Base-by-base conservation (phyloP, 345 rosid genomes). In the Rubroshorea leprosula region DNA sequence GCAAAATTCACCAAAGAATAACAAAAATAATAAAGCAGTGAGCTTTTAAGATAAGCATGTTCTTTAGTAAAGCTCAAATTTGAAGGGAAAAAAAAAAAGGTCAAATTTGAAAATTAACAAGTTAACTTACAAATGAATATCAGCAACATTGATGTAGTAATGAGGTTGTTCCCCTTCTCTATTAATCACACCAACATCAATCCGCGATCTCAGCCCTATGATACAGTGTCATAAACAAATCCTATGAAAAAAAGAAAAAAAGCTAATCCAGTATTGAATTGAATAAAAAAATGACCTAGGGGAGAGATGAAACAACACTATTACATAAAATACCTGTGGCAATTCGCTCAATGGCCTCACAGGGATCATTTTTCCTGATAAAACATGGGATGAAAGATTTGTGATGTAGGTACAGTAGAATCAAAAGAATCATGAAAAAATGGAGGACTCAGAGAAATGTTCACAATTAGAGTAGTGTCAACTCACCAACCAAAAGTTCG, bases 401-500 rank as follows among this genome's bases (percentile, higher is more conserved):
- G 48, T 58, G 46, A 56, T 38, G 59, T 43, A 59, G 49, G 31
- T 44, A 27, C 15, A 23, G 57, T 51, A 22, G 45, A 49, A 14
- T 38, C 13, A 59, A 8, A 27, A 60, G 24, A 51, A 19, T 62
- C 47, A 11, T 59, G 53, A 55, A 51, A 55, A 49, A 15, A n/a
- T n/a, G n/a, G n/a, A n/a, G n/a, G n/a, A n/a, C n/a, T n/a, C n/a
- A n/a, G n/a, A n/a, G n/a, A n/a, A n/a, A n/a, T n/a, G n/a, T n/a
- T n/a, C n/a, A n/a, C n/a, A n/a, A 47, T 22, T 27, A 49, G 21
- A 58, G 63, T 25, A 61, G 74, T 51, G 65, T 24, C 25, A 73
- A 78, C 93, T 78, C 74, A 87, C 99, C 99, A 93, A 74, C 95
- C 92, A 78, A 86, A 85, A 55, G 96, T 83, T 71, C 99, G 76